These are phyloP conservation scores for Lentinula novae-zelandiae DNA, from an alignment of 1,284 basidiomycete genomes.

Conservation along the genomic window DNA sequence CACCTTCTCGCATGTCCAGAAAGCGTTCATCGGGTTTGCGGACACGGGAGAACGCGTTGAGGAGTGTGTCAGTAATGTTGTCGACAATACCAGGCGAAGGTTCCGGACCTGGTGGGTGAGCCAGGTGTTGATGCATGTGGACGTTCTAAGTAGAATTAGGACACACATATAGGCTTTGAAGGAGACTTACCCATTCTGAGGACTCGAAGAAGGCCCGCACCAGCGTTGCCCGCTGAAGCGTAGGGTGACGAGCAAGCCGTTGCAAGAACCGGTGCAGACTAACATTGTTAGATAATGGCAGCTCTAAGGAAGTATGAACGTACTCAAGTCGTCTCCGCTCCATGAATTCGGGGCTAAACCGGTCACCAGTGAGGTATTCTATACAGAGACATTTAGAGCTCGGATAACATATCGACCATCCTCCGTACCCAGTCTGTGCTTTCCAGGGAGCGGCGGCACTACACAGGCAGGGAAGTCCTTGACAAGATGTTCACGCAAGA, in stretches of 20 bases:
- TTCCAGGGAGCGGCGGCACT: conserved; percentile 93
- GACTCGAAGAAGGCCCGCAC: conserved; percentile 93
- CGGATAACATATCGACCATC: neutral
- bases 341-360: conserved; percentile 96
- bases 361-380: conserved; percentile 97
- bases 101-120: conserved; percentile 83
- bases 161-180: neutral
- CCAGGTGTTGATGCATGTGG: conserved; percentile 92
- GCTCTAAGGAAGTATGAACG: conserved; percentile 25
- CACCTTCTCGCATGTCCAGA: conserved; percentile 82
- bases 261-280: conserved; percentile 94
- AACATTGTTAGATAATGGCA: conserved; percentile 11
- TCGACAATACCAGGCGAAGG: conserved; percentile 83
- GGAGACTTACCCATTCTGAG: conserved; percentile 88
- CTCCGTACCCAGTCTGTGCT: conserved; percentile 86
- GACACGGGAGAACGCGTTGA: conserved; percentile 93
- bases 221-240: conserved; percentile 87
- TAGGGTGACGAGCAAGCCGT: conserved; percentile 89
- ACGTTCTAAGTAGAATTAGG: conserved; percentile 60
- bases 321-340: conserved; percentile 89
- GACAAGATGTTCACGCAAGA: conserved; percentile 84
- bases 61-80: conserved; percentile 90
- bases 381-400: conserved; percentile 13
- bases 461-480: conserved; percentile 96
- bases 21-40: conserved; percentile 97